Evolutionary conservation across 2,329 filamentous ascomycete genomes (phyloP), one percentile per base, ranked within the genome.

Genomic region (Didymella arachidicola): DNA sequence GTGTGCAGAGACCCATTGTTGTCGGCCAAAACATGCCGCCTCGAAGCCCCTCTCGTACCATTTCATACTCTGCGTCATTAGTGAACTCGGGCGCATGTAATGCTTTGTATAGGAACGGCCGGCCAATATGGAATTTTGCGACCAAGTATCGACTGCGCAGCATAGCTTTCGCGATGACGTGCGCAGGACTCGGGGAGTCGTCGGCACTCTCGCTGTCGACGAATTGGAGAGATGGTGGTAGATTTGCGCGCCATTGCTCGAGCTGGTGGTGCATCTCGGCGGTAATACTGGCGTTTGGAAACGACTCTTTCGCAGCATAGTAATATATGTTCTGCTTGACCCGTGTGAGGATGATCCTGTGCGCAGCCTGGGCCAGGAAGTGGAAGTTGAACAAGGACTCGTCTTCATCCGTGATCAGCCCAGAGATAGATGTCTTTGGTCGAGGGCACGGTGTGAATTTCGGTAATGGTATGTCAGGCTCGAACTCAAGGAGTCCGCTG

Each of bases 351-450:
- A 85, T 82, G 57, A 84, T 84, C 44, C 83, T 80, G 66, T 85
- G 82, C 7, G 83, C 83, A 34, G 84, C 82, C 64, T 85, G 83
- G 26, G 83, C 83, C 6, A 85, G 79, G 60, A 85, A 85, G 62
- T 85, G 83, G 57, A 84, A 85, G 67, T 85, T 83, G 70, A 84
- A 85, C 60, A 83, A 82, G 1, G 82, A 79, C 58, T 84, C 82
- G 53, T 83, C 81, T 38, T 82, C 78, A 45, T 82, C 78, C 6
- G 74, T 75, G 2, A 75, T 47, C 59, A 75, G 26, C 64, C 72
- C 45, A 62, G 73, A 63, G 56, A 74, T 74, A 1, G 69, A 74
- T 4, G 71, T 72, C 59, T 74, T 74, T 1, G 72, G 71, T 16
- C 71, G 67, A 16, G 78, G 78, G 55, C 79, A 83, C 4, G 74